Base-by-base conservation (phyloP, 257 asterid species). In the Gentiana macrophylla region DNA sequence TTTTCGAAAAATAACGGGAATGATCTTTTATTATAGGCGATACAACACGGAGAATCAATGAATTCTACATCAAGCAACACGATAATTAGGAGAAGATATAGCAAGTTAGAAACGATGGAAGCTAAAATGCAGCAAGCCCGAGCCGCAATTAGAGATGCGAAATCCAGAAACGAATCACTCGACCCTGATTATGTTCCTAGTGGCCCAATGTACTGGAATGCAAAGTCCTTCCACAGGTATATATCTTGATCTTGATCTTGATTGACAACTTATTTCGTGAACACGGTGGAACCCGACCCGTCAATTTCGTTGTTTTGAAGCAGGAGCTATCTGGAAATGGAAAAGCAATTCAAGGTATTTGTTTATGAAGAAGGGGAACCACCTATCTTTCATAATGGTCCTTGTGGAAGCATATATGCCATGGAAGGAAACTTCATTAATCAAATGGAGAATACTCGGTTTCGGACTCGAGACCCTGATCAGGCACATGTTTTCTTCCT, bases 321-420 rank as follows among this genome's bases (percentile, higher is more conserved):
- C 64, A 91, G 97, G 90, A 91, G 98, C 74, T 87, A 91, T 59
- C 49, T 81, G 67, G 98, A 85, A 69, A 91, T 91, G 98, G 98
- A 87, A 65, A 87, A 80, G 62, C 74, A 77, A 33, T 81, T 91
- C 68, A 84, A 76, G 61, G 70, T 87, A 50, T 85, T 52, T 59
- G 87, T 87, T n/a, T 91, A 91, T 34, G 92, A 75, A 69, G 94
- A 91, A 72, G 98, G 98, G 1, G 94, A 91, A 35, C 95, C 81
- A 0, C 98, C 98, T 0, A 78, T 91, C 55, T 91, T 87, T 62
- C 98, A 91, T 68, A 69, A 83, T 41, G 98, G 98, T 45, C 95
- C 97, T 24, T 83, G 95, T 49, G 81, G 81, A 3, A 91, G 97
- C 81, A 91, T 91, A 47, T 87, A 87, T 57, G 81, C 97, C 0